Evolutionary conservation across 2,329 filamentous ascomycete genomes (phyloP).

Genomic region (Exophiala oligosperma): DNA sequence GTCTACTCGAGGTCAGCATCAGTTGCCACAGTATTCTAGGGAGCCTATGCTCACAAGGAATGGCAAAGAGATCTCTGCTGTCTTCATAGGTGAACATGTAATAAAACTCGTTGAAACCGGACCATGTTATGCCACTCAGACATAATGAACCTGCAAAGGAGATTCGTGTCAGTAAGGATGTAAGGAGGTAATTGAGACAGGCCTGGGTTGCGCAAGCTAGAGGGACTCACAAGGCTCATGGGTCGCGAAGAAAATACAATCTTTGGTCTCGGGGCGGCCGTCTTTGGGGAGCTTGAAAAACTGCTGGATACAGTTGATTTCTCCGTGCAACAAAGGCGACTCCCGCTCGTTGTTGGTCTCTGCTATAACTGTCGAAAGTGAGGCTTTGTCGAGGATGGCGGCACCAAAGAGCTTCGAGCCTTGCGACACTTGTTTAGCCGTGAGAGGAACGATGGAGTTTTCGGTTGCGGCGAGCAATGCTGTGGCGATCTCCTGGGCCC

Average conservation of each 20-base stretch:
- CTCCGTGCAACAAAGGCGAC: conserved; percentile 59
- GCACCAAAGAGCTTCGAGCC: conserved; percentile 61
- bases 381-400: conserved; percentile 49
- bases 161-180: conserved; percentile 30
- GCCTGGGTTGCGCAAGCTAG: no score
- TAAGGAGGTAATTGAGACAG: no score
- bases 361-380: conserved; percentile 48
- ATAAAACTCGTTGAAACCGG: conserved; percentile 58
- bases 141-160: conserved; percentile 59
- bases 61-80: conserved; percentile 56
- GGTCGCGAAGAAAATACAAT: conserved; percentile 60
- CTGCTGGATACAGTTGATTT: conserved; percentile 61
- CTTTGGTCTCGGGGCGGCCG: conserved; percentile 43
- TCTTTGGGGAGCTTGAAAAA: conserved; percentile 50
- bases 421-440: conserved; percentile 49
- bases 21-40: not conserved
- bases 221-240: conserved; percentile 54
- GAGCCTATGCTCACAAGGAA: conserved; percentile 44
- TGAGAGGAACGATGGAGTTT: conserved; percentile 53
- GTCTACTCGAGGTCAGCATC: conserved; percentile 9
- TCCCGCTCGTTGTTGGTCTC: conserved; percentile 58
- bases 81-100: conserved; percentile 62
- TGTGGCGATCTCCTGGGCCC: conserved; percentile 13
- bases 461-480: conserved; percentile 35
- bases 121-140: conserved; percentile 59